Conservation (phyloP, 345 rosid genomes). For the Boechera divaricarpa region DNA sequence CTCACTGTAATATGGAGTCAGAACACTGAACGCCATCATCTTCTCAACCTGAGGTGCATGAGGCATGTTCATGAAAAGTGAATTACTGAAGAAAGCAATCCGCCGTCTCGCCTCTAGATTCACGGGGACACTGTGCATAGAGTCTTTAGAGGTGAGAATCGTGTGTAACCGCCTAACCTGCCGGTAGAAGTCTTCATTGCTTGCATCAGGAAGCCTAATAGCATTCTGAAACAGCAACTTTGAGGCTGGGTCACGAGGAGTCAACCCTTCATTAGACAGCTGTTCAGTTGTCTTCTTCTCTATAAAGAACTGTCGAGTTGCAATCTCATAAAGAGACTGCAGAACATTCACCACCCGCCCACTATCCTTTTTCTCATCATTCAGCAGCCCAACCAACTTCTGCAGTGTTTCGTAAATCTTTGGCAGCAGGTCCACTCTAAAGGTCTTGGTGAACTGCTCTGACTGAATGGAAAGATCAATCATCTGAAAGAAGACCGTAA, state of each 20-base stretch:
- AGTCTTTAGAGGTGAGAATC: conserved; percentile 86
- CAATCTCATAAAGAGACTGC: conserved; percentile 93
- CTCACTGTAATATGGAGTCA: conserved; percentile 94
- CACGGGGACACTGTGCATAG: conserved; percentile 80
- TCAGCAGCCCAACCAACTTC: conserved; percentile 67
- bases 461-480: conserved; percentile 68
- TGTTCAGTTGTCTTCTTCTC: conserved; percentile 69
- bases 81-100: conserved; percentile 95
- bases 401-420: conserved; percentile 71
- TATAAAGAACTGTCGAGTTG: conserved; percentile 71
- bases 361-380: conserved; percentile 58
- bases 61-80: conserved; percentile 97
- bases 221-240: conserved; percentile 82
- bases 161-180: conserved; percentile 91
- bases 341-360: conserved; percentile 76
- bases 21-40: conserved; percentile 95
- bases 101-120: conserved; percentile 96
- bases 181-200: conserved; percentile 72
- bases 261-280: conserved; percentile 73
- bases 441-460: conserved; percentile 80
- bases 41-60: conserved; percentile 99
- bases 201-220: conserved; percentile 70
- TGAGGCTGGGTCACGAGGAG: conserved; percentile 77
- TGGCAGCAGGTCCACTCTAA: conserved; percentile 74
- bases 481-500: conserved; percentile 82